Evolutionary conservation across 2,329 filamentous ascomycete species (phyloP), one percentile per base, ranked within the genome.

Genomic region (Fusarium devonianum): DNA sequence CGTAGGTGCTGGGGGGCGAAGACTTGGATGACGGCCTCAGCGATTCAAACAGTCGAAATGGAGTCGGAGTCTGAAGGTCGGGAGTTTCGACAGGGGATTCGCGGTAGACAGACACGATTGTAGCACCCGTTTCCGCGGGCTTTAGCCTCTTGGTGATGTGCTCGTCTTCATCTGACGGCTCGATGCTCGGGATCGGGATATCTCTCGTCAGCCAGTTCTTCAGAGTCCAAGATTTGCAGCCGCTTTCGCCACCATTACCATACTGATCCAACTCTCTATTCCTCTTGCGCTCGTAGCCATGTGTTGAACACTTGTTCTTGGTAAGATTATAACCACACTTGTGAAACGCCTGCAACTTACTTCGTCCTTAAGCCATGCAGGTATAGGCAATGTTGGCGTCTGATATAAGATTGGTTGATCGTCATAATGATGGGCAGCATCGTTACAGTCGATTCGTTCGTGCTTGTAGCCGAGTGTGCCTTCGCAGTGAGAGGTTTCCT

Each of bases 191-290:
- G 14, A 53, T 23, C 5, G 48, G 41, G 3, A 54, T 29, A 14
- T 53, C 36, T 9, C n/a, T 47, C 5, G 32, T 54, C 10, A 48
- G 48, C 48, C 48, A 53, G 25, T 47, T 47, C 13, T 30, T 22
- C 3, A 37, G 23, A 4, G 21, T 38, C 34, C 34, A 51, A n/a
- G 28, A 11, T 21, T 16, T n/a, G 6, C 6, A n/a, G 10, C 11
- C 16, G 18, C 23, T 16, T 17, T 17, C 26, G 5, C 13, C 28
- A 3, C 33, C 26, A 9, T 34, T 6, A 6, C 14, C 9, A 12
- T 34, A 30, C 25, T 51, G 33, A 9, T 34, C 22, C 21, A 17
- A 5, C 12, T 45, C 30, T 29, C 38, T 26, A 4, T 21, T 17
- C 16, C 13, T 49, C 8, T 23, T 21, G 22, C 8, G 7, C 4